Evolutionary conservation across 1,139 yeast species (phyloP).

Genomic region (Arxiozyma slooffiae): DNA sequence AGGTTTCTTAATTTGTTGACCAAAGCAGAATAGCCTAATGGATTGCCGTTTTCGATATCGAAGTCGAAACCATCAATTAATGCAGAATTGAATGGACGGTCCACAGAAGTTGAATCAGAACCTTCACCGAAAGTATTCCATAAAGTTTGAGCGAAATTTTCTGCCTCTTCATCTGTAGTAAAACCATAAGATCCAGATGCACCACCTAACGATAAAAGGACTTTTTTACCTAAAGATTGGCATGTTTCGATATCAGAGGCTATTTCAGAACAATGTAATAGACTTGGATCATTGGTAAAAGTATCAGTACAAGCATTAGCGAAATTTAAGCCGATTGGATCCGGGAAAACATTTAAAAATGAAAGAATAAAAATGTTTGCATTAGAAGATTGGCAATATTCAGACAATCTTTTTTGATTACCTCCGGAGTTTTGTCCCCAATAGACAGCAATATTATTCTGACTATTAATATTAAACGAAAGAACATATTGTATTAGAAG

Average conservation of each 20-base stretch:
- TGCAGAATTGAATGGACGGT: constrained; percentile 72
- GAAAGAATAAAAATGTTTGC: constrained; percentile 69
- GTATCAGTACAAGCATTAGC: constrained; percentile 55
- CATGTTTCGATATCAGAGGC: constrained; percentile 77
- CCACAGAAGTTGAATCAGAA: constrained; percentile 41
- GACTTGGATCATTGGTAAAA: constrained; percentile 39
- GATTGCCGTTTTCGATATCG: constrained; percentile 51
- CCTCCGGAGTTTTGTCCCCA: constrained; percentile 91
- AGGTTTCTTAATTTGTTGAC: constrained; percentile 50
- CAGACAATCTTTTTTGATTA: constrained; percentile 52
- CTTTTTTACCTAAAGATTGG: constrained; percentile 67
- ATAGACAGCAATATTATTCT: constrained; percentile 63
- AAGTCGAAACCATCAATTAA: constrained; percentile 64
- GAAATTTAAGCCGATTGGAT: constrained; percentile 48
- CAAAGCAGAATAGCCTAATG: constrained; percentile 52
- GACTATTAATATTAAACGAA: constrained; percentile 24
- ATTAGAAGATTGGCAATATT: constrained; percentile 58
- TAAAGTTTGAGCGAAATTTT: constrained; percentile 57
- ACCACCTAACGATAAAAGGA: constrained; percentile 81
- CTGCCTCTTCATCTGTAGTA: constrained; percentile 49
- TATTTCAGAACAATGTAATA: constrained; percentile 51
- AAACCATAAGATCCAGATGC: constrained; percentile 76
- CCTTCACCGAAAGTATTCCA: constrained; percentile 90
- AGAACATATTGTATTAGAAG: background rate
- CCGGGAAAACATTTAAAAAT: constrained; percentile 57